Base-by-base conservation (phyloP, 2,329 filamentous ascomycete genomes). In the Monilinia vaccinii-corymbosi region DNA sequence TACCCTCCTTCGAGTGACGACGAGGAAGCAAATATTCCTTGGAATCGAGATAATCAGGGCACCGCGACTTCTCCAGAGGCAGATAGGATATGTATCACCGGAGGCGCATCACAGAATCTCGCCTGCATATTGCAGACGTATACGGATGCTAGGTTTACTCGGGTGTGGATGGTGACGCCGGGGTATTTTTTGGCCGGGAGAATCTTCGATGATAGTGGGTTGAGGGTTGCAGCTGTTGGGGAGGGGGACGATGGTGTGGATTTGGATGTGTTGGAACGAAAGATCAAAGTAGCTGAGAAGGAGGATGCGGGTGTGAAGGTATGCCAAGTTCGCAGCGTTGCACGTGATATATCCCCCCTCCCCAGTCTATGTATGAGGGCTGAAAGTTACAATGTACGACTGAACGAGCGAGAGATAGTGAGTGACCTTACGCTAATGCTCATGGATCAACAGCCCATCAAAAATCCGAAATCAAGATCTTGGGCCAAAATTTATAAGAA, bases 191-290 rank as follows among this genome's bases (percentile, higher is more conserved):
- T 96, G n/a, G 88, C 86, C 0, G 91, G 88, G 69, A 80, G 86
- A n/a, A 89, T 96, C 60, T 91, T 96, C 69, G 85, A 88, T 61
- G 92, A 97, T 73, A 79, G 85, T 6, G 88, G 90, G 1, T 91
- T 96, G 4, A 81, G 84, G 40, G 70, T 95, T 69, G 79, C 79
- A 53, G 87, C 84, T 1, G 81, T 92, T 14, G 86, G 86, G 0
- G 91, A 96, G 74, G 89, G 93, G 69, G 82, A 82, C 0, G 83
- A 90, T 68, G 91, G 91, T 0, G 75, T 96, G 44, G 84, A 96
- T 72, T 72, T 95, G 28, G 80, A 76, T 1, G 81, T 75, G 60
- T 73, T 91, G 49, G 77, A 80, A 62, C 70, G 38, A 21, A 48
- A 51, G 34, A 47, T 70, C 63, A 44, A 66, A 28, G 60, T 56